Base-by-base conservation (phyloP, 1,284 basidiomycete species). In the Moesziomyces sp. region DNA sequence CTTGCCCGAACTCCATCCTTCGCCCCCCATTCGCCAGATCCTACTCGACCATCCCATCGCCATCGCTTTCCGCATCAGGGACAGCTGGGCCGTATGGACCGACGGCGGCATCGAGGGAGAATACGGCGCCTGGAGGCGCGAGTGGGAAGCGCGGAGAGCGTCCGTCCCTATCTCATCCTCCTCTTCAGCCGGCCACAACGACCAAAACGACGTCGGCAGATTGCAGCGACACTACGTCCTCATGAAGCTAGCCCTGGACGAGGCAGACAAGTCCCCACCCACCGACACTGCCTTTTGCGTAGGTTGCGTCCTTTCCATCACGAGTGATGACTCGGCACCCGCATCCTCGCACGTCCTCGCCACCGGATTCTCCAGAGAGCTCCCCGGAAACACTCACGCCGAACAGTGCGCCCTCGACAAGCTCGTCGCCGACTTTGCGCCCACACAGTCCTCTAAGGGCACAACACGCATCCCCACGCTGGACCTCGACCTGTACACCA, bases 371-470 rank as follows among this genome's bases (percentile, higher is more conserved):
- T 97, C 94, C 38, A 88, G 97, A 80, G 95, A 99, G 84, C 88
- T 97, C 0, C 76, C 76, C 1, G 96, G 95, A 52, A 99, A 98
- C 84, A 98, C 96, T 2, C 97, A 99, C 84, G 96, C 96, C 14
- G 96, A 99, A 86, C 93, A 95, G 23, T 97, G 96, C 82, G 95
- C 96, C 0, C 86, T 99, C 48, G 85, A 88, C 44, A 98, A 98
- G 82, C 89, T 91, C 14, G 46, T 52, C 84, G 85, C 38, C 55
- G 40, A 69, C 19, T 74, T 61, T 19, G 24, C 48, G 18, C 28
- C 33, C 2, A 53, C 44, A 7, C 46, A 53, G 2, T 51, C 52
- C 11, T 46, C 26, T 0, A 33, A 45, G 18, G 45, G 35, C 19
- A 14, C 46, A 16, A n/a, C n/a, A 3, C 38, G 24, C 0, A 26